phyloP scores from a whole-genome alignment of 306 rosid species.

The Cercis canadensis region DNA sequence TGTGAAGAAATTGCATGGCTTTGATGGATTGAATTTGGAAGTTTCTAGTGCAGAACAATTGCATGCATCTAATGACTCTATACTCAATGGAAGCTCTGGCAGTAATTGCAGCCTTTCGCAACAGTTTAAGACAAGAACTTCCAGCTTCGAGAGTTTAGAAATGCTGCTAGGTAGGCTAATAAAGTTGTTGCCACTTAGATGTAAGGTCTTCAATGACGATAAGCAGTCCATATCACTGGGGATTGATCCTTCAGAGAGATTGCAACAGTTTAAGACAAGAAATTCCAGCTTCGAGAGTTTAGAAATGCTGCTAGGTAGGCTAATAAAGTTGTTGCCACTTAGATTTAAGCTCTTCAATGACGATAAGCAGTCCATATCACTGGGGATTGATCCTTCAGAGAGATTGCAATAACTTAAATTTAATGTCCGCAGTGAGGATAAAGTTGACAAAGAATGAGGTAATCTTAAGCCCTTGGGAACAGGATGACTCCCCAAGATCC shows the following conservation, averaged over 20 bases:
- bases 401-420: constrained; percentile 9
- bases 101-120: constrained; percentile 5
- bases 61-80: not conserved
- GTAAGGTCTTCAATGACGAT: not conserved
- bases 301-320: constrained; percentile 17
- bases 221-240: constrained; percentile 1
- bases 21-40: not conserved
- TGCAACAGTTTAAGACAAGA: not conserved
- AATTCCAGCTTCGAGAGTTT: not conserved
- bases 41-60: constrained; percentile 13
- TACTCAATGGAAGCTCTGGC: not conserved
- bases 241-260: not conserved
- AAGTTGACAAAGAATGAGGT: not conserved
- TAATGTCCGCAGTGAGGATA: not conserved
- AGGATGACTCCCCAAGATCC: not conserved
- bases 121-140: not conserved
- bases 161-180: too few species aligned
- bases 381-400: not conserved
- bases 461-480: not conserved
- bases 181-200: not conserved
- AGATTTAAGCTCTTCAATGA: not conserved
- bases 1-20: constrained; percentile 4
- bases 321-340: not conserved
- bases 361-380: not conserved
- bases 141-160: constrained; percentile 11